A percentile compares a stretch with the other conserved stretches of the same genome.
Evolutionary conservation across 2,329 filamentous ascomycete species (phyloP).

Genomic region (Cladorrhinum sp.): DNA sequence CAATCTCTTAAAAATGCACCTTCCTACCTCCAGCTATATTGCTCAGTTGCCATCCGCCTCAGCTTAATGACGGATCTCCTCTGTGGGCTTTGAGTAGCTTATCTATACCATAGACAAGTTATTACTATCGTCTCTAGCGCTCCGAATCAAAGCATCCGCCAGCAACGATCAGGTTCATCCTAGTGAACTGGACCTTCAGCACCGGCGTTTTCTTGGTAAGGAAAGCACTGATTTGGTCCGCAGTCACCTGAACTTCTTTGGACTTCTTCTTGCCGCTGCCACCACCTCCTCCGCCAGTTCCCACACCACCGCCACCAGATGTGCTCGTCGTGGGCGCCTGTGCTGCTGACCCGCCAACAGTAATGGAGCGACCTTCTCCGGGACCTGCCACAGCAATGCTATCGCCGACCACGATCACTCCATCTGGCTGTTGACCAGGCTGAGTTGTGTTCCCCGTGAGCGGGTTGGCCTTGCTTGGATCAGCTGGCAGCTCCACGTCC

Average conservation of each 20-base stretch:
- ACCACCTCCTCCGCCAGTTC: slow-evolving; percentile 31
- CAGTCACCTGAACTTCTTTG: slow-evolving; percentile 85
- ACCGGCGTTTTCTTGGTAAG: slow-evolving; percentile 95
- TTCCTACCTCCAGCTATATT: no score
- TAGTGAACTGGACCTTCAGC: slow-evolving; percentile 87
- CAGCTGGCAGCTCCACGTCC: slow-evolving; percentile 76
- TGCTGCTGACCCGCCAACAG: slow-evolving; percentile 47
- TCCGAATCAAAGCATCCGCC: slow-evolving; percentile 66
- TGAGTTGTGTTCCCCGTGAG: slow-evolving; percentile 18
- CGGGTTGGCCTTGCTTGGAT: slow-evolving; percentile 57
- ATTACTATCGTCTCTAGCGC: slow-evolving; percentile 19
- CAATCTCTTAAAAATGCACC: no score
- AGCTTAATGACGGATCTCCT: no score
- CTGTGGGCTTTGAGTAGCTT: no score
- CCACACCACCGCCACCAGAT: slow-evolving; percentile 32
- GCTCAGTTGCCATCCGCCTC: no score
- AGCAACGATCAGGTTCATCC: slow-evolving; percentile 91
- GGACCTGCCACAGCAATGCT: slow-evolving; percentile 40
- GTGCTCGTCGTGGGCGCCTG: slow-evolving; percentile 35
- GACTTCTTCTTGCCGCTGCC: slow-evolving; percentile 66
- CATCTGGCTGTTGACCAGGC: slow-evolving; percentile 30
- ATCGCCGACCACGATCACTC: slow-evolving; percentile 32
- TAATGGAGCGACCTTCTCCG: slow-evolving; percentile 36
- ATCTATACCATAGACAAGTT: no score
- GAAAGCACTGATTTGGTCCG: slow-evolving; percentile 93